phyloP scores from a whole-genome alignment of 306 rosid genomes.

The Cucurbita pepo region DNA sequence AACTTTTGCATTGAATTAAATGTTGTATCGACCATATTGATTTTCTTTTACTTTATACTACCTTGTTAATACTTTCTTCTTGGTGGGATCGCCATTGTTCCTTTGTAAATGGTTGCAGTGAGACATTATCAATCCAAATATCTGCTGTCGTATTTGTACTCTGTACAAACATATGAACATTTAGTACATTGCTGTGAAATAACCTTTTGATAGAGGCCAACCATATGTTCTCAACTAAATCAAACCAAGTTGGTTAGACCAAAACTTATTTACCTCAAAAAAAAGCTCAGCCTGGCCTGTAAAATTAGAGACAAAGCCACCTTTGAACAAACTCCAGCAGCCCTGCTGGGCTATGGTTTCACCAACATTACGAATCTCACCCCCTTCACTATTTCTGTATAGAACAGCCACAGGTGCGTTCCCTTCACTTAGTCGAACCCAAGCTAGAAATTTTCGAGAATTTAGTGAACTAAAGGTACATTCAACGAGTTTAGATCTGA shows the following conservation, averaged over 20 bases:
- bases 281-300: slow-evolving; percentile 38
- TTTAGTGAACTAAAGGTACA: no score
- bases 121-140: slow-evolving; percentile 49
- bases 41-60: slow-evolving; percentile 8
- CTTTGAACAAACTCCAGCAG: slow-evolving; percentile 85
- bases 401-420: slow-evolving; percentile 29
- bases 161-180: not conserved
- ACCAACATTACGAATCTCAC: slow-evolving; percentile 24
- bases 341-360: slow-evolving; percentile 25
- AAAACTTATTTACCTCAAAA: slow-evolving; percentile 35
- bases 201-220: not conserved
- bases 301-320: slow-evolving; percentile 37
- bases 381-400: slow-evolving; percentile 34
- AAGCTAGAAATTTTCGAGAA: slow-evolving; percentile 5
- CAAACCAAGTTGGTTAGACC: slow-evolving; percentile 19
- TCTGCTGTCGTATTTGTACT: slow-evolving; percentile 29
- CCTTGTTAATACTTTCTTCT: slow-evolving; percentile 33
- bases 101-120: slow-evolving; percentile 54
- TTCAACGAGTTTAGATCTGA: no score
- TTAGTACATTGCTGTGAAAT: not conserved
- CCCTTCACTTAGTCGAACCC: slow-evolving; percentile 43
- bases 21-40: no score
- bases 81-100: slow-evolving; percentile 50
- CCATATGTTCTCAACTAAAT: not conserved
- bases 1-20: not conserved